These are phyloP conservation scores for cucumber (Cucumis sativus) DNA, from an alignment of 306 rosid genomes.

Conservation along the genomic window DNA sequence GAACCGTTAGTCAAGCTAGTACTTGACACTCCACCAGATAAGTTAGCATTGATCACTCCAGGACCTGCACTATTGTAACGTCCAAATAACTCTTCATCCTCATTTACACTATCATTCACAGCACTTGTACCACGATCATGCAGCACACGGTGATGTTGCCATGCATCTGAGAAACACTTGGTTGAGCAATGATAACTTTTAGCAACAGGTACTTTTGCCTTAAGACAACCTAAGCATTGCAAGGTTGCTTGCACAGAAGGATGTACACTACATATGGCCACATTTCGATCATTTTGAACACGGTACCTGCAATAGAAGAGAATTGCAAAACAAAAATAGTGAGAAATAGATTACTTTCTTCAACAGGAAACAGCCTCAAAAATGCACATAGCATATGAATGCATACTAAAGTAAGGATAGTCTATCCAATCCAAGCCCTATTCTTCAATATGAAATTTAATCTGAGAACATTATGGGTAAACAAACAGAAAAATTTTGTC, in stretches of 20 bases:
- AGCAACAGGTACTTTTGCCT: slow-evolving; percentile 66
- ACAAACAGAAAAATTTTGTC: neutral
- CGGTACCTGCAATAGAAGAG: slow-evolving; percentile 59
- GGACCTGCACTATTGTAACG: slow-evolving; percentile 61
- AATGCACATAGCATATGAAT: neutral
- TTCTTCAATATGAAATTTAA: neutral
- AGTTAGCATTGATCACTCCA: slow-evolving; percentile 34
- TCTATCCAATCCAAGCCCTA: neutral
- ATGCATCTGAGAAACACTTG: slow-evolving; percentile 87
- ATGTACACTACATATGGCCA: slow-evolving; percentile 82
- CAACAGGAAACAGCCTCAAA: neutral
- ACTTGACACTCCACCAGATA: slow-evolving; percentile 56
- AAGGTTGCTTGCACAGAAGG: slow-evolving; percentile 90
- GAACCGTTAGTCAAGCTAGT: slow-evolving; percentile 66
- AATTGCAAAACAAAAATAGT: neutral
- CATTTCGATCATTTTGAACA: slow-evolving; percentile 73
- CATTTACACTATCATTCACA: slow-evolving; percentile 70
- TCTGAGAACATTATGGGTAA: neutral
- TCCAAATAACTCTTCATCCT: slow-evolving; percentile 80
- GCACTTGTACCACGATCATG: slow-evolving; percentile 93
- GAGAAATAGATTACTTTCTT: neutral
- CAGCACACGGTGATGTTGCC: slow-evolving; percentile 93
- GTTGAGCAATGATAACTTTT: slow-evolving; percentile 91
- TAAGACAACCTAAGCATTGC: slow-evolving; percentile 85
- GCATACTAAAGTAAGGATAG: neutral